Conservation (phyloP, 345 rosid species). For the Hevea brasiliensis region DNA sequence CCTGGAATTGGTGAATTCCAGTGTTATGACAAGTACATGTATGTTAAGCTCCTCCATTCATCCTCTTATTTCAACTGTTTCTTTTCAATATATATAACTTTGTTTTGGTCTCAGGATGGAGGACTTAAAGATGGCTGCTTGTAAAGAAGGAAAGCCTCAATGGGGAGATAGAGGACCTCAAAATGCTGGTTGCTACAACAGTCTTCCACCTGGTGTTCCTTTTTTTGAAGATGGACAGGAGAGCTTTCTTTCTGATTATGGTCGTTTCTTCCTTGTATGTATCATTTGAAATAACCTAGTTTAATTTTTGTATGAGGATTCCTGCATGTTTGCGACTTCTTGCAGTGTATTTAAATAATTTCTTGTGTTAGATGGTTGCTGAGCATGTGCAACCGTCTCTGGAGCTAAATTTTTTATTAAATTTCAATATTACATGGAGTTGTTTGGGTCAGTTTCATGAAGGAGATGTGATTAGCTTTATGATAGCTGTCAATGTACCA, state of each 20-base stretch:
- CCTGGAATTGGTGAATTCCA: slow-evolving; percentile 79
- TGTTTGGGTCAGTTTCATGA: neutral
- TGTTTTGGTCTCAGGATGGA: slow-evolving; percentile 54
- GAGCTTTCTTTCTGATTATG: slow-evolving; percentile 67
- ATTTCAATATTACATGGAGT: neutral
- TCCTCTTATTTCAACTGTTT: slow-evolving; percentile 4
- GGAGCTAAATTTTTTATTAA: neutral
- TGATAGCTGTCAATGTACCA: neutral
- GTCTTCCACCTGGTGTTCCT: slow-evolving; percentile 55
- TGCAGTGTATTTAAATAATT: neutral
- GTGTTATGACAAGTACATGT: slow-evolving; percentile 75
- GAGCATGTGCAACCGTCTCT: neutral
- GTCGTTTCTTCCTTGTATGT: slow-evolving; percentile 67
- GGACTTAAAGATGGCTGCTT: slow-evolving; percentile 62
- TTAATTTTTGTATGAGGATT: neutral
- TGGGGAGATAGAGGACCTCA: slow-evolving; percentile 64
- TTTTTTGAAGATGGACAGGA: slow-evolving; percentile 67
- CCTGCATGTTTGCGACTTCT: too few species aligned
- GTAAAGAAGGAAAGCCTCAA: slow-evolving; percentile 59
- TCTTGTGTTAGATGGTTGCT: neutral
- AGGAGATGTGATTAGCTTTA: neutral
- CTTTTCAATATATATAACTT: slow-evolving; percentile 15
- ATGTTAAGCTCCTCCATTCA: slow-evolving; percentile 19
- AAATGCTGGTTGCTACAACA: slow-evolving; percentile 62
- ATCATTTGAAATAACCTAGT: slow-evolving; percentile 6